phyloP scores from a whole-genome alignment of 2,329 filamentous ascomycete species.

The Sarocladium strictum region DNA sequence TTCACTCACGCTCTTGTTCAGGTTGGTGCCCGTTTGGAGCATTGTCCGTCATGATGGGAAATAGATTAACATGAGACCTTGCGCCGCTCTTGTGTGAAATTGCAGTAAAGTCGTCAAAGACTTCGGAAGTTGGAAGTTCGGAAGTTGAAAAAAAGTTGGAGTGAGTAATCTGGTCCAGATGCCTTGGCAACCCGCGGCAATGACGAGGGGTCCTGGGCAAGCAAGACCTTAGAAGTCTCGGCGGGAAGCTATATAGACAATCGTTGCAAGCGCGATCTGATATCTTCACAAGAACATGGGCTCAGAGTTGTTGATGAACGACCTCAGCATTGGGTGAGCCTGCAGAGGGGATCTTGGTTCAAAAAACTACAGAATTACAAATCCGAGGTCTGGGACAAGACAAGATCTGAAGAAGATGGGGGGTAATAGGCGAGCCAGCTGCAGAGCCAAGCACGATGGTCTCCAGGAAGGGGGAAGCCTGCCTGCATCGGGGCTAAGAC shows the following conservation, averaged over 20 bases:
- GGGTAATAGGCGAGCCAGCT: neutral
- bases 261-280: neutral
- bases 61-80: neutral
- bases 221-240: neutral
- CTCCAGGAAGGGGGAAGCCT: no score
- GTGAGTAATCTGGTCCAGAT: no score
- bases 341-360: no score
- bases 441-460: neutral
- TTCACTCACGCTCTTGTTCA: neutral
- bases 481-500: no score
- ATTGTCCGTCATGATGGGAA: neutral
- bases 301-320: no score
- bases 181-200: neutral
- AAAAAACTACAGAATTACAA: neutral
- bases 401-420: neutral
- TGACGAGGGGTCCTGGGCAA: neutral
- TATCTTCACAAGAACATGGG: neutral
- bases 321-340: no score
- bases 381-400: neutral
- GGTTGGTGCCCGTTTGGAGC: neutral
- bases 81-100: no score
- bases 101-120: no score
- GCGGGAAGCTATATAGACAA: neutral
- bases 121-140: no score
- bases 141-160: no score